Conservation (phyloP, 1,284 basidiomycete genomes). For the Cutaneotrichosporon cavernicola region DNA sequence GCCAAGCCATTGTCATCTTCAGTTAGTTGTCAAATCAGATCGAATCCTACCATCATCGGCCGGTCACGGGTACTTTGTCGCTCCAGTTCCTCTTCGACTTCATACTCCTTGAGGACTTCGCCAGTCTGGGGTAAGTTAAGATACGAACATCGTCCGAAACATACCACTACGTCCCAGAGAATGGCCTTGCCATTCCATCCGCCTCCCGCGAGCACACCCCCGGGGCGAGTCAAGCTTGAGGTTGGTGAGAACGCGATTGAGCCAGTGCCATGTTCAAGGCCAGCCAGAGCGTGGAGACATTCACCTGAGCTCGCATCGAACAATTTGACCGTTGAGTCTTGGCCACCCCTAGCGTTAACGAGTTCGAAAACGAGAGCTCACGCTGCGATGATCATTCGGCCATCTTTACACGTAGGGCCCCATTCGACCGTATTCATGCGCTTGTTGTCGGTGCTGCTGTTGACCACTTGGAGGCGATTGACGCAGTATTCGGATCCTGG, state of each 20-base stretch:
- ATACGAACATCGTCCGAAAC: conserved; percentile 14
- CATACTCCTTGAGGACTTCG: conserved; percentile 30
- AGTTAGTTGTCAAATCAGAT: neutral
- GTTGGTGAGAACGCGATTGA: conserved; percentile 44
- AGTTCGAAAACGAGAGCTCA: conserved; percentile 28
- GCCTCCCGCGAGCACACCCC: conserved; percentile 41
- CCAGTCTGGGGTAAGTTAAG: conserved; percentile 30
- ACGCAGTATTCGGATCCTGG: conserved; percentile 36
- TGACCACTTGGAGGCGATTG: conserved; percentile 40
- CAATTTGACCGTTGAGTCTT: conserved; percentile 47
- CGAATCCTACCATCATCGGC: conserved; percentile 41
- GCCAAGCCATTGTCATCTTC: conserved; percentile 44
- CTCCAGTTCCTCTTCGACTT: conserved; percentile 37
- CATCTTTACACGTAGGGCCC: conserved; percentile 33
- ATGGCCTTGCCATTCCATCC: conserved; percentile 43
- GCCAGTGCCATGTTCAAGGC: conserved; percentile 43
- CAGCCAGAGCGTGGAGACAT: conserved; percentile 35
- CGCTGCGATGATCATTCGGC: conserved; percentile 46
- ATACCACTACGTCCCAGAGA: conserved; percentile 46
- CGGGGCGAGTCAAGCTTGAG: conserved; percentile 19
- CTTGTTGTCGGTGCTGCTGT: conserved; percentile 39
- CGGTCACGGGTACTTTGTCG: conserved; percentile 32
- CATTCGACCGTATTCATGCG: conserved; percentile 47
- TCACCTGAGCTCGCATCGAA: conserved; percentile 42
- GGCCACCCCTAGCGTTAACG: conserved; percentile 35